A percentile compares a stretch with the other conserved stretches of the same genome.
Evolutionary conservation across 23 red algal species (phyloP).

Genomic region (Gracilaria caudata): DNA sequence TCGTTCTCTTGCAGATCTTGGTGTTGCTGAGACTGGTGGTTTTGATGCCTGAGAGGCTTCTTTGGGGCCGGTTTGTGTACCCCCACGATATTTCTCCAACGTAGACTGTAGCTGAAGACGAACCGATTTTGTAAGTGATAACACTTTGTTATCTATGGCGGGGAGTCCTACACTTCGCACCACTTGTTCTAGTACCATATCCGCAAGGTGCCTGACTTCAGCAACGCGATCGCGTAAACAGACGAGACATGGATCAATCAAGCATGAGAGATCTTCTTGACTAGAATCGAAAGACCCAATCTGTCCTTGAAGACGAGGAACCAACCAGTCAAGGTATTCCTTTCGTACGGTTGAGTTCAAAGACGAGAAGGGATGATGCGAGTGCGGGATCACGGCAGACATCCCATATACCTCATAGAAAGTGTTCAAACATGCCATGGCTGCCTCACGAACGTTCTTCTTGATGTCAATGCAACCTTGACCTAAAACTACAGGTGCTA

Average conservation of each 20-base stretch:
- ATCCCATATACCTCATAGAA: conserved; percentile 71
- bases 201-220: conserved; percentile 77
- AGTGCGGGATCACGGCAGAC: conserved; percentile 60
- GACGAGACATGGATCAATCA: conserved; percentile 52
- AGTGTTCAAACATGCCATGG: conserved; percentile 52
- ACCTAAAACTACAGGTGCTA: conserved; percentile 49
- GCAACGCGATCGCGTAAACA: conserved; percentile 63
- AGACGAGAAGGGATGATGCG: conserved; percentile 45
- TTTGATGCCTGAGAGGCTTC: conserved; percentile 15
- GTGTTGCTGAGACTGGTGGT: conserved; percentile 17
- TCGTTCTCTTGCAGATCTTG: conserved; percentile 41
- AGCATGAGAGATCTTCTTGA: conserved; percentile 44
- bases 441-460: conserved; percentile 68
- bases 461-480: conserved; percentile 80
- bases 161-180: conserved; percentile 55
- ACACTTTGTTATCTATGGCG: conserved; percentile 47
- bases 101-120: conserved; percentile 47
- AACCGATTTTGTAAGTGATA: conserved; percentile 41
- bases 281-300: conserved; percentile 59
- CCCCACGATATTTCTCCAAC: conserved; percentile 51
- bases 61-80: not conserved
- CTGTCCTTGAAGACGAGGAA: conserved; percentile 69
- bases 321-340: conserved; percentile 72
- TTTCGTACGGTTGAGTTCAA: conserved; percentile 68
- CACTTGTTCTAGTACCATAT: conserved; percentile 53